Evolutionary conservation across 805 yeast genomes (phyloP).

Genomic region (Spathaspora arborariae): DNA sequence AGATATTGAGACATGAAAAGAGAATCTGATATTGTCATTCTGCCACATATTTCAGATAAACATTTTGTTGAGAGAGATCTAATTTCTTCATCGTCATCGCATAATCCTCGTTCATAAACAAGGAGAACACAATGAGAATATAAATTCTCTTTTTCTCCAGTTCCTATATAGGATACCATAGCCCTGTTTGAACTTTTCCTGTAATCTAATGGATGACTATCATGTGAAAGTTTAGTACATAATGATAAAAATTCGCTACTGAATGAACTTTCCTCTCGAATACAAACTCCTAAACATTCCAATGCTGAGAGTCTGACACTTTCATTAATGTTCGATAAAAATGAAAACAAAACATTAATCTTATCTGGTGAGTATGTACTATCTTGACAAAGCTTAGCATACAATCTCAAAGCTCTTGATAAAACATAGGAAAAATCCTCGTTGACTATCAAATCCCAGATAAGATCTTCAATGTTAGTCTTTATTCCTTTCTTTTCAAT

Average conservation of each 20-base stretch:
- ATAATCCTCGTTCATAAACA: constrained; percentile 19
- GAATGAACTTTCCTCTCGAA: not conserved
- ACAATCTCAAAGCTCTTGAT: constrained; percentile 3
- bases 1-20: constrained; percentile 2
- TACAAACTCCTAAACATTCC: not conserved
- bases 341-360: not conserved
- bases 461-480: not conserved
- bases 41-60: constrained; percentile 28
- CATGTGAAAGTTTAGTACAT: not conserved
- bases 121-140: constrained; percentile 3
- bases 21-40: constrained; percentile 5
- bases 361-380: not conserved
- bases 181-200: not conserved
- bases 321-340: not conserved
- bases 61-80: constrained; percentile 45
- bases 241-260: not conserved
- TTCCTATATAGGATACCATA: not conserved
- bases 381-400: not conserved
- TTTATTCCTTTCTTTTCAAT: not conserved
- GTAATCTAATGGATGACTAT: not conserved
- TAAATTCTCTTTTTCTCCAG: constrained; percentile 1
- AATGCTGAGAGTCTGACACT: constrained; percentile 1
- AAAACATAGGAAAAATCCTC: not conserved
- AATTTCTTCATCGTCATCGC: constrained; percentile 67
- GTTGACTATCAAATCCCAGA: not conserved